These are phyloP conservation scores for Fusarium sp. DNA, from an alignment of 2,329 filamentous ascomycete species.

Conservation along the genomic window DNA sequence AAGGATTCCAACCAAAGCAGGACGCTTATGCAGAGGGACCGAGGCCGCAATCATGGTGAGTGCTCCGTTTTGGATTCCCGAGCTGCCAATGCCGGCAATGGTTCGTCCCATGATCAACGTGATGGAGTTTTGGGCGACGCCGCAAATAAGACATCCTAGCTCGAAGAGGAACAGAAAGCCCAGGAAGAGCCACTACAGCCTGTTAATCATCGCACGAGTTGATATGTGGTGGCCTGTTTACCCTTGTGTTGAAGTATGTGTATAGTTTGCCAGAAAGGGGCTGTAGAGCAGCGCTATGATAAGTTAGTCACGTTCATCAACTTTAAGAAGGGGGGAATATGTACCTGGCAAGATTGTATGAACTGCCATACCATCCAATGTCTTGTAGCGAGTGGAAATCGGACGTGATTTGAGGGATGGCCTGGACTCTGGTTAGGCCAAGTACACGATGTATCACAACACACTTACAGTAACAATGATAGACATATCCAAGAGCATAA, in stretches of 20 bases:
- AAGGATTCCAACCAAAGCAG: slow-evolving; percentile 42
- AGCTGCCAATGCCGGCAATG: slow-evolving; percentile 58
- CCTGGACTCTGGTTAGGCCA: slow-evolving; percentile 39
- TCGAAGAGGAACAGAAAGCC: slow-evolving; percentile 47
- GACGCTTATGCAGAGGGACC: slow-evolving; percentile 42
- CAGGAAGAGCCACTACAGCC: slow-evolving; percentile 42
- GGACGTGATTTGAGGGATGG: slow-evolving; percentile 61
- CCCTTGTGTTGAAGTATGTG: slow-evolving; percentile 44
- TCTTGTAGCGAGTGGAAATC: slow-evolving; percentile 62
- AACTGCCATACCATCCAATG: slow-evolving; percentile 66
- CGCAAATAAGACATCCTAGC: slow-evolving; percentile 60
- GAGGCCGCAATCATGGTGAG: slow-evolving; percentile 47
- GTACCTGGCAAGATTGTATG: slow-evolving; percentile 59
- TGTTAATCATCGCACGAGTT: slow-evolving; percentile 35
- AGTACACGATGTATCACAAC: not conserved
- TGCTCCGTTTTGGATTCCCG: slow-evolving; percentile 54
- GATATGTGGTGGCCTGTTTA: slow-evolving; percentile 44
- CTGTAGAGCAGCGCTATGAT: slow-evolving; percentile 57
- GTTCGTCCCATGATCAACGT: slow-evolving; percentile 63
- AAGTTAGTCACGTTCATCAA: slow-evolving; percentile 42
- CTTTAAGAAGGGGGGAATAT: not conserved
- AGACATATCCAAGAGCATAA: slow-evolving; percentile 62
- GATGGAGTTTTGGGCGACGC: slow-evolving; percentile 53
- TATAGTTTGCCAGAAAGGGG: slow-evolving; percentile 65
- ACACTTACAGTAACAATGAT: slow-evolving; percentile 61